These are phyloP conservation scores for Fusarium domesticum DNA, from an alignment of 2,329 filamentous ascomycete genomes.

Conservation along the genomic window DNA sequence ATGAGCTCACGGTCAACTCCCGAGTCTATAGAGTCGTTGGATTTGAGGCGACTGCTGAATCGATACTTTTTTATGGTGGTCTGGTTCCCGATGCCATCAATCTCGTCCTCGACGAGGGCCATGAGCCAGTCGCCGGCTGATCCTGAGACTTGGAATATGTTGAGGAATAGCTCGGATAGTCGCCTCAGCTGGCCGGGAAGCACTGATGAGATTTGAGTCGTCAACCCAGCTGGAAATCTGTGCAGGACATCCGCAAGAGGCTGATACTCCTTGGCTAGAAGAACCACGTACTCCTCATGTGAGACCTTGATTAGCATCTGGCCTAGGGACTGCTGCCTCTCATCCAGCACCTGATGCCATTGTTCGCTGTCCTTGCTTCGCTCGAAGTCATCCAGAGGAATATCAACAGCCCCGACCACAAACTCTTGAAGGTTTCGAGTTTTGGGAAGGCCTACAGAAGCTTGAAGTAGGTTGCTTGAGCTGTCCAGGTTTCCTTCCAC, in stretches of 20 bases:
- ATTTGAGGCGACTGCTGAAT: constrained; percentile 68
- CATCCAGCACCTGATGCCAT: constrained; percentile 81
- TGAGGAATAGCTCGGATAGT: constrained; percentile 82
- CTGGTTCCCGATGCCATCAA: constrained; percentile 86
- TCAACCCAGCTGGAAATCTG: constrained; percentile 78
- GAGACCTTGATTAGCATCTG: constrained; percentile 81
- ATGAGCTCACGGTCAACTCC: constrained; percentile 65
- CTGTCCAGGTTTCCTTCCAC: constrained; percentile 50
- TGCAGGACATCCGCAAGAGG: constrained; percentile 80
- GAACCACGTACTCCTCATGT: constrained; percentile 84
- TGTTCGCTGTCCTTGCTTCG: constrained; percentile 76
- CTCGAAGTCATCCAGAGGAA: constrained; percentile 75
- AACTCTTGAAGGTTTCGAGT: constrained; percentile 47
- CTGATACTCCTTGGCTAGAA: constrained; percentile 82
- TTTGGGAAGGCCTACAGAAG: constrained; percentile 33
- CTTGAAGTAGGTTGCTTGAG: constrained; percentile 33
- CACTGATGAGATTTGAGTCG: constrained; percentile 76
- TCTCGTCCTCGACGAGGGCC: constrained; percentile 92
- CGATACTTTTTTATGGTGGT: constrained; percentile 69
- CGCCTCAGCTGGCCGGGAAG: constrained; percentile 74
- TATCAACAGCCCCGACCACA: constrained; percentile 71
- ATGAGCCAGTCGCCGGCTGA: constrained; percentile 85
- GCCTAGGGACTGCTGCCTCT: constrained; percentile 71
- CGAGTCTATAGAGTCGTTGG: constrained; percentile 64
- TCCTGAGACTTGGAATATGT: constrained; percentile 93